Conservation (phyloP, 2,329 filamentous ascomycete genomes). For the Penicillium sp. region DNA sequence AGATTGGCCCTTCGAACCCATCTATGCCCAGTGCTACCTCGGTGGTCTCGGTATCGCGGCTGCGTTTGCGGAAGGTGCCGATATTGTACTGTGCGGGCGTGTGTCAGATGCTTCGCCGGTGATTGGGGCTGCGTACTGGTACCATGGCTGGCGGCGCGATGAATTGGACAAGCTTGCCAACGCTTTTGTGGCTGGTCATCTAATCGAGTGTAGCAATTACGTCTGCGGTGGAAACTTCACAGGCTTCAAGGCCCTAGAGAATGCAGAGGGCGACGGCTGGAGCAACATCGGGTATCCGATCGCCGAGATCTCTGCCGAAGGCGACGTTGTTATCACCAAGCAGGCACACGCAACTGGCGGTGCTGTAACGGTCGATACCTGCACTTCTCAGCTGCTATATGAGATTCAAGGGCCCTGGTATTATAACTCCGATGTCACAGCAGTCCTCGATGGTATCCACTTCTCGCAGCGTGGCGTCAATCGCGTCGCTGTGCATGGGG, state of each 20-base stretch:
- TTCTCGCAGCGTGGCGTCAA: constrained; percentile 52
- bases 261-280: constrained; percentile 35
- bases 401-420: constrained; percentile 56
- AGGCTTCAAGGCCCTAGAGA: constrained; percentile 40
- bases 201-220: constrained; percentile 43
- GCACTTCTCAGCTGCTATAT: constrained; percentile 52
- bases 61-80: constrained; percentile 41
- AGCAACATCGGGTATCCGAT: constrained; percentile 48
- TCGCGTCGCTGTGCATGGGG: constrained; percentile 49
- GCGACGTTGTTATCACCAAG: constrained; percentile 45
- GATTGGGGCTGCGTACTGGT: constrained; percentile 45
- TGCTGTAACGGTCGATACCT: constrained; percentile 49
- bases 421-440: constrained; percentile 56
- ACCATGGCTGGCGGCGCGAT: constrained; percentile 42
- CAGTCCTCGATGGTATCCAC: constrained; percentile 49
- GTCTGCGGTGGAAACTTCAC: constrained; percentile 46
- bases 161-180: constrained; percentile 41
- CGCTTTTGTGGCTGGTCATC: constrained; percentile 39
- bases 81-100: constrained; percentile 46
- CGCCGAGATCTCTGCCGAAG: constrained; percentile 43
- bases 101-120: constrained; percentile 46
- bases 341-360: constrained; percentile 39
- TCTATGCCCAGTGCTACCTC: constrained; percentile 35
- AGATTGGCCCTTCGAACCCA: constrained; percentile 38
- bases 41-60: constrained; percentile 42